Conservation (phyloP, 441 rosid species). For the Viola pubescens region DNA sequence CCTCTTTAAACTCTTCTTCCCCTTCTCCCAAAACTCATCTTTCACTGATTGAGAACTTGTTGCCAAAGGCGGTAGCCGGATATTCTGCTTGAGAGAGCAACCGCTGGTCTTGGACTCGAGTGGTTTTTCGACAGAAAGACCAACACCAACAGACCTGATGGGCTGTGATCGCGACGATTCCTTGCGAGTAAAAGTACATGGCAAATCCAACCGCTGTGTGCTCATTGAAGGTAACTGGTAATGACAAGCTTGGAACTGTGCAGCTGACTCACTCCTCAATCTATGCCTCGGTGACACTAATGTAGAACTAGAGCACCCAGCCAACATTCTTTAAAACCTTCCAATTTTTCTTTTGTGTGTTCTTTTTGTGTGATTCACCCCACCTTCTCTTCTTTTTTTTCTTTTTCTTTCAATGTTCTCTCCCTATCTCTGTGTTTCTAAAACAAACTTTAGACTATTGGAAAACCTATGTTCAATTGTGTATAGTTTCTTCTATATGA, state of each 20-base stretch:
- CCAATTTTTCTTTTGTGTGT: constrained; percentile 21
- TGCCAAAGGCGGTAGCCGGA: constrained; percentile 81
- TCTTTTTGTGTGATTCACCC: constrained; percentile 26
- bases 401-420: constrained; percentile 19
- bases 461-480: no score
- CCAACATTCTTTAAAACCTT: constrained; percentile 85
- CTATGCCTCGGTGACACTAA: constrained; percentile 93
- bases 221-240: constrained; percentile 78
- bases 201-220: constrained; percentile 95
- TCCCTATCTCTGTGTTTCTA: constrained; percentile 32
- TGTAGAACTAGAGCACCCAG: constrained; percentile 94
- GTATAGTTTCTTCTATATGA: constrained; percentile 17
- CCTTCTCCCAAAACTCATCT: constrained; percentile 75
- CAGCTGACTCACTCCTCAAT: constrained; percentile 78
- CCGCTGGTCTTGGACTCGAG: constrained; percentile 48
- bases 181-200: constrained; percentile 68
- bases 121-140: constrained; percentile 58
- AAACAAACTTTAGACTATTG: constrained; percentile 15
- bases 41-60: constrained; percentile 36
- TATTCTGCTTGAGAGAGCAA: constrained; percentile 71
- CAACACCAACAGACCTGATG: constrained; percentile 55
- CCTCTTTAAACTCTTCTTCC: constrained; percentile 76
- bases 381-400: constrained; percentile 12
- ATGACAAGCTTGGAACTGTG: constrained; percentile 73
- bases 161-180: constrained; percentile 61